phyloP scores from a whole-genome alignment of 768 basidiomycete genomes.

The Phylloporus arenicola region DNA sequence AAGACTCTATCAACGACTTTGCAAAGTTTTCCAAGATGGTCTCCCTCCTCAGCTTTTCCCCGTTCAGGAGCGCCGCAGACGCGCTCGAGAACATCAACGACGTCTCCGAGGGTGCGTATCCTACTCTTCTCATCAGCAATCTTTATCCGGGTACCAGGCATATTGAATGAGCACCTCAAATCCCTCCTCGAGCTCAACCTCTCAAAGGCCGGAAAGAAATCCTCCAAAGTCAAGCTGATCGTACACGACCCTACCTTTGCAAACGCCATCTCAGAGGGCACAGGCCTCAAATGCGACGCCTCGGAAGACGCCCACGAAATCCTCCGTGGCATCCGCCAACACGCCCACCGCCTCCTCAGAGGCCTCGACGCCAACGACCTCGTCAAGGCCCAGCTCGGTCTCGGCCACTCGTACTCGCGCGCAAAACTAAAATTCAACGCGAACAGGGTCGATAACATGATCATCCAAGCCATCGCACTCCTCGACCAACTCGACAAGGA shows the following conservation, averaged over 20 bases:
- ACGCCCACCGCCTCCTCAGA: conserved; percentile 84
- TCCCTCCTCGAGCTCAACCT: conserved; percentile 86
- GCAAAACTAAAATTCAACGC: conserved; percentile 98
- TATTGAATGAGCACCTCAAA: conserved; percentile 78
- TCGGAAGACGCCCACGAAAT: conserved; percentile 79
- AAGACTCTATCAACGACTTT: conserved; percentile 82
- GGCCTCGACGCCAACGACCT: conserved; percentile 87
- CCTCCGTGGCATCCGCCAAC: conserved; percentile 87
- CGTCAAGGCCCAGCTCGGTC: conserved; percentile 88
- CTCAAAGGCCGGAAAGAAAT: conserved; percentile 61
- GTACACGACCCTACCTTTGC: conserved; percentile 75
- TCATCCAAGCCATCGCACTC: conserved; percentile 97
- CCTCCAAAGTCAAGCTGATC: conserved; percentile 64
- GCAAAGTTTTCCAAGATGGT: conserved; percentile 92
- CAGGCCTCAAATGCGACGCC: conserved; percentile 72
- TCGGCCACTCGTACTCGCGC: conserved; percentile 96
- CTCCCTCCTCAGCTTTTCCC: conserved; percentile 81
- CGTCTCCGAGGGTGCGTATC: conserved; percentile 79
- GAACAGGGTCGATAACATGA: conserved; percentile 97
- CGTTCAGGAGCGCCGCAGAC: conserved; percentile 90
- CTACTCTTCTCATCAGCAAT: background rate
- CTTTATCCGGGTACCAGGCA: conserved; percentile 43
- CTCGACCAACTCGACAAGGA: conserved; percentile 99
- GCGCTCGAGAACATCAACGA: conserved; percentile 96
- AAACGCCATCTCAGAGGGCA: conserved; percentile 66